These are phyloP conservation scores for Penicillium diatomitis DNA, from an alignment of 495 filamentous ascomycete genomes.

Conservation along the genomic window DNA sequence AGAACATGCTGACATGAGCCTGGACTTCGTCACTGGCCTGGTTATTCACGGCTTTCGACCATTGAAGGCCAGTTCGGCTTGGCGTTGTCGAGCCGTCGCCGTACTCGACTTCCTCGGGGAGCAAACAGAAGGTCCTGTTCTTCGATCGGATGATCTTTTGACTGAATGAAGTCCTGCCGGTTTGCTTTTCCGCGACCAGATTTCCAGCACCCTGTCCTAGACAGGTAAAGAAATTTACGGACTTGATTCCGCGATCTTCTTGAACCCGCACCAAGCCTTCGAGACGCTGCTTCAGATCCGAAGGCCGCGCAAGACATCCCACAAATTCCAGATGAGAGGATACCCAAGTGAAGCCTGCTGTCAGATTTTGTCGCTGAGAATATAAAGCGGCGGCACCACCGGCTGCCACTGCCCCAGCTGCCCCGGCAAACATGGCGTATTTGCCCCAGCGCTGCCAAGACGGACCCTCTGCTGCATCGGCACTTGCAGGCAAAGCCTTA, in stretches of 20 bases:
- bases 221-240: slow-evolving; percentile 73
- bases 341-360: slow-evolving; percentile 66
- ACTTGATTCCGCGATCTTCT: slow-evolving; percentile 50
- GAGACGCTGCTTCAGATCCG: slow-evolving; percentile 66
- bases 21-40: slow-evolving; percentile 65
- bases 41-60: slow-evolving; percentile 66
- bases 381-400: slow-evolving; percentile 87
- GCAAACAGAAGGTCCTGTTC: slow-evolving; percentile 73
- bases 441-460: slow-evolving; percentile 69
- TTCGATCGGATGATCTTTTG: slow-evolving; percentile 35
- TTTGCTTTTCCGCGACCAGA: slow-evolving; percentile 23
- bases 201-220: slow-evolving; percentile 55
- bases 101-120: slow-evolving; percentile 51
- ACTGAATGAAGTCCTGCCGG: slow-evolving; percentile 25
- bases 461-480: slow-evolving; percentile 46
- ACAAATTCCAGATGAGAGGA: slow-evolving; percentile 93
- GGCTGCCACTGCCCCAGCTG: slow-evolving; percentile 69
- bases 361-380: slow-evolving; percentile 68
- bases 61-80: slow-evolving; percentile 33
- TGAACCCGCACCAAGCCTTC: slow-evolving; percentile 45
- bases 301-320: slow-evolving; percentile 68
- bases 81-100: slow-evolving; percentile 11
- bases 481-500: slow-evolving; percentile 19
- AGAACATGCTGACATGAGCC: slow-evolving; percentile 88
- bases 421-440: slow-evolving; percentile 75